Evolutionary conservation across 495 filamentous ascomycete genomes (phyloP), one percentile per base, ranked within the genome.

Genomic region (Neurospora cerealis): DNA sequence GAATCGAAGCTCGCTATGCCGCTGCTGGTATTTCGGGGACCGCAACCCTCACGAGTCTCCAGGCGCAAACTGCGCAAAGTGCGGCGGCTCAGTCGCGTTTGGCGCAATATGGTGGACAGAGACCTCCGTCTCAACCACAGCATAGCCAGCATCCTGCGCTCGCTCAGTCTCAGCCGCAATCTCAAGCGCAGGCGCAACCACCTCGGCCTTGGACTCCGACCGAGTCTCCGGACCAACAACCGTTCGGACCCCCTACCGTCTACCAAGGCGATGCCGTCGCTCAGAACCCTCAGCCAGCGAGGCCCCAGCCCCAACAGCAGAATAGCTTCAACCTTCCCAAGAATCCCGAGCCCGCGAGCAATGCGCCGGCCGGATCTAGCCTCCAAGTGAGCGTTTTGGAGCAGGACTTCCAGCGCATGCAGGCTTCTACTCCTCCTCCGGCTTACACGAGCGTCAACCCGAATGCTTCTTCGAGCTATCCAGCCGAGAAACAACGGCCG

Each of bases 161-260:
- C 13, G 24, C 54, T 6, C 46, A 54, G 46, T 24, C 46, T 13
- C 54, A 62, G 24, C 54, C 32, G 15, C 54, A 62, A 32, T 2
- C 72, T 6, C 69, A 71, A 8, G 73, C 74, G 0, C 86, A 86
- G 72, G 75, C 80, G 46, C 86, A 86, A 71, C 85, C 89, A 11
- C 85, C 88, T 46, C 88, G 95, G 71, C 94, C 94, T 69, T 99
- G 96, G 96, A 99, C 96, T 21, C 96, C 96, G 1, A 98, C 96
- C 37, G 96, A 99, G 79, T 86, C 91, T 71, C 95, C 96, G 3
- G 96, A 93, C 7, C 91, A 90, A 72, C 89, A 94, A 73, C 95
- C 94, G 3, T 94, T 97, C 85, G 96, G 95, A 0, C 95, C 96
- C 40, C 94, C 96, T 5, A 94, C 93, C 0, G 91, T 96, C 3